These are phyloP conservation scores for Pelagophyceae sp. DNA, from an alignment of 352 stramenopile species.

Conservation along the genomic window DNA sequence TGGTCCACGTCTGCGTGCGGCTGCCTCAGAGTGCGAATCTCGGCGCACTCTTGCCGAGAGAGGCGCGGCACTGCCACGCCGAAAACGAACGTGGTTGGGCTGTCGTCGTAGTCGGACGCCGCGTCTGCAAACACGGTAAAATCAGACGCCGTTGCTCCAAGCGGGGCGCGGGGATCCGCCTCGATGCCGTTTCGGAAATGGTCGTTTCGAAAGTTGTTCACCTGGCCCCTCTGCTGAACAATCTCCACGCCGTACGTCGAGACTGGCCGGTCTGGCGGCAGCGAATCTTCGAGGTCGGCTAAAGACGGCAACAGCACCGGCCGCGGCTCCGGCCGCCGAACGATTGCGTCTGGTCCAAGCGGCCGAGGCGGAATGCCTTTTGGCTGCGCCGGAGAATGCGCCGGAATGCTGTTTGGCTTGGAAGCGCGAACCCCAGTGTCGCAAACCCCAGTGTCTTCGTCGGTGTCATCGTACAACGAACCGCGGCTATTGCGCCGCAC, in stretches of 20 bases:
- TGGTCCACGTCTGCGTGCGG: not conserved
- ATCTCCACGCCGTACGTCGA: not conserved
- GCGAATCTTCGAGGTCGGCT: not conserved
- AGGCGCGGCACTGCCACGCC: too few relatives aligned
- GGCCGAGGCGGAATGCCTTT: not conserved
- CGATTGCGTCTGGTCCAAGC: not conserved
- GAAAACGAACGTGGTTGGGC: not conserved
- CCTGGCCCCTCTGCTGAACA: not conserved
- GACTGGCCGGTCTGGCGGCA: not conserved
- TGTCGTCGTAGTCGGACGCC: too few relatives aligned
- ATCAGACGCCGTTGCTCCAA: not conserved
- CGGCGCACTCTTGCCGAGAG: not conserved
- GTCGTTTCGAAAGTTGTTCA: conserved; percentile 13
- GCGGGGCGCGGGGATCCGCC: not conserved
- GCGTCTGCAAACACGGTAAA: too few relatives aligned
- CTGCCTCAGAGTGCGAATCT: not conserved
- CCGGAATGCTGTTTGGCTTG: too few relatives aligned
- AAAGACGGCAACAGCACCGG: not conserved
- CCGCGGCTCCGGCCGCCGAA: not conserved
- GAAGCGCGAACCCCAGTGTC: too few relatives aligned
- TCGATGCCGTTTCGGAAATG: not conserved
- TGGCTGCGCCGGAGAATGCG: too few relatives aligned
- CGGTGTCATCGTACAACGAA: not conserved
- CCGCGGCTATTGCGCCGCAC: not conserved
- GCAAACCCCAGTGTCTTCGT: too few relatives aligned